These are phyloP conservation scores for Camelina neglecta DNA, from an alignment of 345 rosid genomes.

Conservation along the genomic window DNA sequence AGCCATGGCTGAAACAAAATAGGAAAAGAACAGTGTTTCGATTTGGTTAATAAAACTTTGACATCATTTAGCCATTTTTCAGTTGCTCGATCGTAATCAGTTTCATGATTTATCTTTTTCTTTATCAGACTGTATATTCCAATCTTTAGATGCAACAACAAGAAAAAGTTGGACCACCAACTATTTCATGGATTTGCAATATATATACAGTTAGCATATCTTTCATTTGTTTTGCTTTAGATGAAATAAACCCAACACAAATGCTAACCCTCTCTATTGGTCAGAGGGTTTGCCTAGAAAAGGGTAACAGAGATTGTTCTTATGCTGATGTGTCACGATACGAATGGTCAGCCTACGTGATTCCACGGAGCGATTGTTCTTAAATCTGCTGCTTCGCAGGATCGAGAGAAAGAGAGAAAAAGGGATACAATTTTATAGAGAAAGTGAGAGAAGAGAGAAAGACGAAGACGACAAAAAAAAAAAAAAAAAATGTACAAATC, in stretches of 20 bases:
- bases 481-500: slow-evolving; percentile 51
- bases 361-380: slow-evolving; percentile 32
- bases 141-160: neutral
- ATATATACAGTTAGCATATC: neutral
- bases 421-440: slow-evolving; percentile 29
- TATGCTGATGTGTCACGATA: slow-evolving; percentile 51
- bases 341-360: slow-evolving; percentile 66
- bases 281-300: slow-evolving; percentile 1
- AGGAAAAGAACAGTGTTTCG: slow-evolving; percentile 35
- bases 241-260: neutral
- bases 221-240: neutral
- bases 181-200: neutral
- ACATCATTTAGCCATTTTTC: slow-evolving; percentile 19
- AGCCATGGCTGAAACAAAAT: slow-evolving; percentile 40
- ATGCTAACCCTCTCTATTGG: neutral
- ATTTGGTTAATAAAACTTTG: slow-evolving; percentile 40
- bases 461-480: neutral
- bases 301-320: neutral
- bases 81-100: slow-evolving; percentile 3
- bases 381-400: slow-evolving; percentile 35
- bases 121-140: neutral
- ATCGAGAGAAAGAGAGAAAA: slow-evolving; percentile 10
- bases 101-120: neutral
- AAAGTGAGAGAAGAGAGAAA: slow-evolving; percentile 34
- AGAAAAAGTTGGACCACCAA: neutral